Conservation (phyloP, 768 basidiomycete genomes). For the Termitomyces eurrhizus region DNA sequence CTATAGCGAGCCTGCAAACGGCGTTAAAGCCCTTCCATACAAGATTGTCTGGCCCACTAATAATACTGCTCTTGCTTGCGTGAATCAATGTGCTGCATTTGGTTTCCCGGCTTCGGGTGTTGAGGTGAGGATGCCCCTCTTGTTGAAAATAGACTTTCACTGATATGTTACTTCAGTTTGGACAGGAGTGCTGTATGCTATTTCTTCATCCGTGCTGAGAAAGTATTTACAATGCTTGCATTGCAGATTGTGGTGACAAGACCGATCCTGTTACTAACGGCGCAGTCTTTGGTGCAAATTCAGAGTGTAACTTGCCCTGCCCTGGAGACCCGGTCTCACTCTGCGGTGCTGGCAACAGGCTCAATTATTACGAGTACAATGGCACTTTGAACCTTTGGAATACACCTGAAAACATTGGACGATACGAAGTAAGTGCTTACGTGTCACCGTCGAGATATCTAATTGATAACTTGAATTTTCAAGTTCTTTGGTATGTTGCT, state of each 20-base stretch:
- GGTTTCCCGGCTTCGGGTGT: constrained; percentile 71
- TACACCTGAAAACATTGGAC: constrained; percentile 58
- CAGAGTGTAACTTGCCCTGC: constrained; percentile 51
- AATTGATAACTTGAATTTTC: constrained; percentile 5
- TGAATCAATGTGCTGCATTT: constrained; percentile 64
- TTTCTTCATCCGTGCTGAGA: not conserved
- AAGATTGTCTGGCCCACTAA: constrained; percentile 56
- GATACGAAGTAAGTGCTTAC: constrained; percentile 55
- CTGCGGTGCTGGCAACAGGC: constrained; percentile 56
- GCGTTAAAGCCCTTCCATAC: constrained; percentile 51
- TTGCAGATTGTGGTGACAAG: constrained; percentile 66
- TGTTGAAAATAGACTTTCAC: not conserved
- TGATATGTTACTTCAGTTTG: constrained; percentile 34
- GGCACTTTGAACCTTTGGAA: constrained; percentile 59
- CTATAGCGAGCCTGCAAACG: constrained; percentile 42
- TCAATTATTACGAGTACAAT: constrained; percentile 54
- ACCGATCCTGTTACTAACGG: constrained; percentile 43
- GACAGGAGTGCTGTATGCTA: constrained; percentile 68
- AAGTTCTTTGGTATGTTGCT: constrained; percentile 45
- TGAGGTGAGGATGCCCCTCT: constrained; percentile 32
- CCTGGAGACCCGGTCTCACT: constrained; percentile 67
- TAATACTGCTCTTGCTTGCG: constrained; percentile 61
- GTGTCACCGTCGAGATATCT: not conserved
- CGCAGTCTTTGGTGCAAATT: constrained; percentile 35
- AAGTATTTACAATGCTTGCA: not conserved